phyloP scores from a whole-genome alignment of 257 asterid species.

The Buddleja alternifolia region DNA sequence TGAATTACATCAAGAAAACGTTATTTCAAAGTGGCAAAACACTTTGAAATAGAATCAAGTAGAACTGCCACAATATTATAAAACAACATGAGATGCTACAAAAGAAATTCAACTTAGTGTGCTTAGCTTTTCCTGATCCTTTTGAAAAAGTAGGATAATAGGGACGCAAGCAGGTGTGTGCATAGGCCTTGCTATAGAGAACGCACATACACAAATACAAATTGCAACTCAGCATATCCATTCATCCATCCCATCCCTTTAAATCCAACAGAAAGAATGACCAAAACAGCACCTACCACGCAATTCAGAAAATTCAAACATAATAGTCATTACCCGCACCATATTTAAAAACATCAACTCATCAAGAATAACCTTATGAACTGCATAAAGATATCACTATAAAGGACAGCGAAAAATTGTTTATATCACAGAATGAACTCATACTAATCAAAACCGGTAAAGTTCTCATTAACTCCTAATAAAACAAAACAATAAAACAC shows the following conservation, averaged over 20 bases:
- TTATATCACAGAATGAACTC: background rate
- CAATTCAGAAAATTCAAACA: slow-evolving; percentile 18
- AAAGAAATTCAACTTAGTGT: slow-evolving; percentile 4
- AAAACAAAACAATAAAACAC: too few relatives aligned
- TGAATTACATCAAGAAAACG: background rate
- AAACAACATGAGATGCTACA: slow-evolving; percentile 1
- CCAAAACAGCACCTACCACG: background rate
- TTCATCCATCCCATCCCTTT: background rate
- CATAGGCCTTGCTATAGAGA: background rate
- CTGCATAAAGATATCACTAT: too few relatives aligned
- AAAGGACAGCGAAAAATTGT: background rate
- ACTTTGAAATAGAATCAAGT: background rate
- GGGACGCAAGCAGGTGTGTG: background rate
- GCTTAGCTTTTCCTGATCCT: too few relatives aligned
- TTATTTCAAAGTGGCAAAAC: background rate
- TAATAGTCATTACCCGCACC: background rate
- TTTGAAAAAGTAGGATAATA: too few relatives aligned
- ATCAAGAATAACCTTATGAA: too few relatives aligned
- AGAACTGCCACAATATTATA: background rate
- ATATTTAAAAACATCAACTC: background rate
- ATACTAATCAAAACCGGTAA: background rate
- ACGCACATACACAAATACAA: background rate
- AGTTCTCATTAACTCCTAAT: background rate
- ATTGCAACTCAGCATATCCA: slow-evolving; percentile 9
- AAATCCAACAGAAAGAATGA: slow-evolving; percentile 7